Evolutionary conservation across 495 filamentous ascomycete species (phyloP).

Genomic region (Daldinia childiae): DNA sequence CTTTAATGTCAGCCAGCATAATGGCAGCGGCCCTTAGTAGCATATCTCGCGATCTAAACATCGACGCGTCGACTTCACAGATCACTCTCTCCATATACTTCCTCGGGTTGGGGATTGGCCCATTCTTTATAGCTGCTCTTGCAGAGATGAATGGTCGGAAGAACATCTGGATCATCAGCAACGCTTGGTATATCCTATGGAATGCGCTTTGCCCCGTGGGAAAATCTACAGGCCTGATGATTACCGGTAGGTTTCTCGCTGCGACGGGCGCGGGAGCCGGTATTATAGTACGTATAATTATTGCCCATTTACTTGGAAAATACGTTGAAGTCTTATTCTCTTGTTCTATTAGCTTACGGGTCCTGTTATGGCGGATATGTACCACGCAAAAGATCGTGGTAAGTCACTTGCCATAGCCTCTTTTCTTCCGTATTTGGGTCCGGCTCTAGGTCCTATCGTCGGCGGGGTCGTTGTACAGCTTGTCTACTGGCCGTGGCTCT

Average conservation of each 20-base stretch:
- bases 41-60: conserved; percentile 52
- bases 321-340: not conserved
- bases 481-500: conserved; percentile 60
- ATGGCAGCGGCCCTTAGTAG: conserved; percentile 51
- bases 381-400: conserved; percentile 43
- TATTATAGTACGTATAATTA: conserved; percentile 33
- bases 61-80: conserved; percentile 39
- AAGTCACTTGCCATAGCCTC: conserved; percentile 43
- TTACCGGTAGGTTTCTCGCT: conserved; percentile 48
- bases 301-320: no score
- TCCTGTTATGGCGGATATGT: conserved; percentile 46
- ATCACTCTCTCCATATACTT: conserved; percentile 64
- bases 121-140: conserved; percentile 51
- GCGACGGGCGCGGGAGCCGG: conserved; percentile 48
- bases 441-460: conserved; percentile 58
- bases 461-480: conserved; percentile 58
- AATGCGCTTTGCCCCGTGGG: conserved; percentile 52
- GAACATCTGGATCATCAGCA: conserved; percentile 45
- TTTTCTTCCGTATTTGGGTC: conserved; percentile 52
- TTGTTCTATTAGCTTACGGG: conserved; percentile 30
- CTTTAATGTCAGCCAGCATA: conserved; percentile 47
- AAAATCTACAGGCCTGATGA: conserved; percentile 46
- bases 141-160: conserved; percentile 52
- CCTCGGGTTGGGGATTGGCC: conserved; percentile 60
- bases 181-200: conserved; percentile 49